phyloP scores from a whole-genome alignment of 768 basidiomycete species.

The Lactarius trivialis region DNA sequence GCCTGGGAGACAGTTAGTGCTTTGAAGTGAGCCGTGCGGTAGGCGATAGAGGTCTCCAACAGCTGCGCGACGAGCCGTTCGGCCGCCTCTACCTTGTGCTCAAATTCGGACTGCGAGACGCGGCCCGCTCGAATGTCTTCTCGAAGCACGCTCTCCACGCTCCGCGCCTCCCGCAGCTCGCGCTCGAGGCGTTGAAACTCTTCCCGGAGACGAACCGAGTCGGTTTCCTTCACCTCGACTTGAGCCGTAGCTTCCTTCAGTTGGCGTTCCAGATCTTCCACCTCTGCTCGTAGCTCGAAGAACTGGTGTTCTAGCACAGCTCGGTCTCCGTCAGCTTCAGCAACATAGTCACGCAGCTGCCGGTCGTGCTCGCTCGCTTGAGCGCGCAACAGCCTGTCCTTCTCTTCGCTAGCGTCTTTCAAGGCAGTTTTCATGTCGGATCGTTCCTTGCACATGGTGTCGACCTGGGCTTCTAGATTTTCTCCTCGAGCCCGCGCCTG shows the following conservation, averaged over 20 bases:
- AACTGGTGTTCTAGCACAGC: conserved; percentile 89
- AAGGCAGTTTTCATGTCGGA: conserved; percentile 63
- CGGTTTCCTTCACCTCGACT: conserved; percentile 57
- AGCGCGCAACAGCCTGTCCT: conserved; percentile 64
- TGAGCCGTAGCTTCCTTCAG: conserved; percentile 57
- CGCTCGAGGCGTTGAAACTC: conserved; percentile 66
- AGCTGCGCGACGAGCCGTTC: conserved; percentile 74
- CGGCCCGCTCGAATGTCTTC: conserved; percentile 69
- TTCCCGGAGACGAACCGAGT: conserved; percentile 62
- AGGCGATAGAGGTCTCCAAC: conserved; percentile 70
- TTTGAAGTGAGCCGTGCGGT: conserved; percentile 70
- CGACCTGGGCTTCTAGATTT: conserved; percentile 69
- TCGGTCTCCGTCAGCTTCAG: conserved; percentile 89
- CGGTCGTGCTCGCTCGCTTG: conserved; percentile 67
- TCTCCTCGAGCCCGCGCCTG: conserved; percentile 69
- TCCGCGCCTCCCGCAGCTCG: conserved; percentile 61
- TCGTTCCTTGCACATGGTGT: conserved; percentile 62
- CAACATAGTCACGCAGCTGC: conserved; percentile 77
- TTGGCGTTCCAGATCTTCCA: conserved; percentile 56
- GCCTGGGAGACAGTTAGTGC: conserved; percentile 57
- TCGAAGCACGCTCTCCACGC: conserved; percentile 60
- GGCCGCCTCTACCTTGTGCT: conserved; percentile 58
- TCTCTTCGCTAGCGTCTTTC: conserved; percentile 63
- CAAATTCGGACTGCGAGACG: conserved; percentile 59
- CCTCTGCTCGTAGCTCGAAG: conserved; percentile 56